Percentiles rank a stretch among this genome's conserved stretches.
These are phyloP conservation scores for Beta vulgaris DNA, from an alignment of 148 eudicot genomes.

Conservation along the genomic window DNA sequence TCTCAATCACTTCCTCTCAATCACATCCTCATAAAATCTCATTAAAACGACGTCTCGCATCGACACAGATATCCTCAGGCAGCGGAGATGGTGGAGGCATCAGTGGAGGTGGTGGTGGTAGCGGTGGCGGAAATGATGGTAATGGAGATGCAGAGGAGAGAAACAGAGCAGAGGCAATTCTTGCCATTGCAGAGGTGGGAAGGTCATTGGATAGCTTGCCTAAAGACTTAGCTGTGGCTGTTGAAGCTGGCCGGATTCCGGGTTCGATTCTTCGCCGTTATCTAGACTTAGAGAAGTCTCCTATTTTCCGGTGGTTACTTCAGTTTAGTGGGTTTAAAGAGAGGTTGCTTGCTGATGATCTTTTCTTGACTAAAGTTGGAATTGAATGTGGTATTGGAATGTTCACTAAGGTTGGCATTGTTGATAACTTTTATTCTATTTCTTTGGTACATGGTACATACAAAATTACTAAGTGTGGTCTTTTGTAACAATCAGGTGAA, in stretches of 20 bases:
- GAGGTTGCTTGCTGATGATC: conserved; percentile 79
- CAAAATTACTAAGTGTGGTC: neutral
- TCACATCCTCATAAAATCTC: conserved; percentile 5
- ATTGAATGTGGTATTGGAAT: conserved; percentile 92
- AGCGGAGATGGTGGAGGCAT: conserved; percentile 26
- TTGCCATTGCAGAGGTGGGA: conserved; percentile 44
- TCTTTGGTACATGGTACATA: neutral
- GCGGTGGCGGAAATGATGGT: conserved; percentile 24
- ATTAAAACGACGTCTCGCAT: conserved; percentile 10
- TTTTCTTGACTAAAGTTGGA: conserved; percentile 71
- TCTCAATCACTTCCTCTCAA: neutral
- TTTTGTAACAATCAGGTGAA: neutral
- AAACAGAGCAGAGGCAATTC: conserved; percentile 49
- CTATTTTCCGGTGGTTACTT: conserved; percentile 63
- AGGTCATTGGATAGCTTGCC: conserved; percentile 59
- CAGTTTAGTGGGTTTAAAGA: conserved; percentile 77
- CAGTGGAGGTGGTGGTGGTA: conserved; percentile 30
- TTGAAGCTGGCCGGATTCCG: conserved; percentile 55
- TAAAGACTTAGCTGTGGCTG: conserved; percentile 54
- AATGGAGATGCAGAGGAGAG: conserved; percentile 48
- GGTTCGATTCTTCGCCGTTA: conserved; percentile 44
- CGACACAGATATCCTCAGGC: conserved; percentile 21
- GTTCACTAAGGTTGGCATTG: conserved; percentile 69
- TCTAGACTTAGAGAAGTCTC: conserved; percentile 61
- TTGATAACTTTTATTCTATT: neutral